Evolutionary conservation across 2,329 filamentous ascomycete genomes (phyloP), one percentile per base, ranked within the genome.

Genomic region (Plectosphaerella sp.): DNA sequence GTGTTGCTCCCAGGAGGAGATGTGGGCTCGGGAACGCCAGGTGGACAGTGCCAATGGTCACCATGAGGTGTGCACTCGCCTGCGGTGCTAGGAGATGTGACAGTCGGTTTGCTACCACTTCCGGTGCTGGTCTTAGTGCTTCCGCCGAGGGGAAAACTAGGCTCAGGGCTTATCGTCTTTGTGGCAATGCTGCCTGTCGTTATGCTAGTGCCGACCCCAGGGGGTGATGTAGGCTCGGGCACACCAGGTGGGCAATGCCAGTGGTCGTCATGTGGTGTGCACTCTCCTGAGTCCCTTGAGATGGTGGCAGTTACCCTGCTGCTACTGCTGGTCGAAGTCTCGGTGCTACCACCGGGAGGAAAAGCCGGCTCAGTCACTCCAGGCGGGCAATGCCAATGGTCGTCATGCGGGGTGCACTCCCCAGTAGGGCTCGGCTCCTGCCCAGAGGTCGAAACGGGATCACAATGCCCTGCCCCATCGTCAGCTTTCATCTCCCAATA

Each of bases 321-420:
- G 25, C 25, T 28, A 28, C 16, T 11, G 18, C n/a, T n/a, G n/a
- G n/a, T n/a, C n/a, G 35, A 35, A 43, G 43, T 15, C 10, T 25
- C 41, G 15, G 35, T 36, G 15, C 8, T 6, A 15, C 33, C 50
- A 12, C 46, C 41, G 4, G 47, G 52, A 35, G 41, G 49, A 14
- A 42, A 49, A 14, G 36, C 16, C 10, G 47, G 53, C 16, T 46
- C 35, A 12, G 43, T 15, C 10, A 58, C 54, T 15, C 58, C 52
- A n/a, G 43, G 48, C 5, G 43, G 48, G 36, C 59, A 61, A 36
- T 61, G 52, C 52, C 52, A 54, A 24, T 54, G 49, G 22, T 50
- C 49, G 5, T 28, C 41, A 24, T 50, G 49, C 4, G 49, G 22
- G 10, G 22, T 46, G 20, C 49, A 50, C 37, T 35, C 35, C 22